Evolutionary conservation across 768 basidiomycete species (phyloP).

Genomic region (Tulasnella sp.): DNA sequence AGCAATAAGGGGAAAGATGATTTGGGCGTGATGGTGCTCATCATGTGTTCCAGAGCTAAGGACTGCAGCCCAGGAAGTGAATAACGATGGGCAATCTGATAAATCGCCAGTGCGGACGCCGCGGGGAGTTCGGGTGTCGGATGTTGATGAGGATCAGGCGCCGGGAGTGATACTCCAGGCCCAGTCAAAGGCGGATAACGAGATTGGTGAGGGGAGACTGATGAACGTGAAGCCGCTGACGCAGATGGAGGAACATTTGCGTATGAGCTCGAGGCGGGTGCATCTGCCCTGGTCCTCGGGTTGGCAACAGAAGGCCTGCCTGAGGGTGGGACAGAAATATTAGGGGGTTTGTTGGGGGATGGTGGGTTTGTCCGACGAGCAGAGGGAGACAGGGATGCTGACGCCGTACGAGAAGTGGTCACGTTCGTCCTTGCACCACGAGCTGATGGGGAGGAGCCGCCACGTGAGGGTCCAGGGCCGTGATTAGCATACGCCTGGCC

Average conservation of each 20-base stretch:
- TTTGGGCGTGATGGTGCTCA: constrained; percentile 52
- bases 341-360: not conserved
- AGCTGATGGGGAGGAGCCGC: not conserved
- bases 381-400: not conserved
- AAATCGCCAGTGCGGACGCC: constrained; percentile 62
- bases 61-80: constrained; percentile 49
- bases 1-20: constrained; percentile 56
- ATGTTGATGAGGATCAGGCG: constrained; percentile 57
- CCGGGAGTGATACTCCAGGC: constrained; percentile 21
- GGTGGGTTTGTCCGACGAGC: not conserved
- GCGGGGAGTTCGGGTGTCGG: constrained; percentile 49
- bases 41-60: constrained; percentile 60
- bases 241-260: not conserved
- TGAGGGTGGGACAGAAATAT: too few species aligned
- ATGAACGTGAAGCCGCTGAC: not conserved
- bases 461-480: constrained; percentile 3
- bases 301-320: too few species aligned
- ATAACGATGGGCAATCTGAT: constrained; percentile 68
- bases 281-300: too few species aligned
- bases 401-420: not conserved
- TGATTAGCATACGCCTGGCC: not conserved
- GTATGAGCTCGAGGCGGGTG: not conserved
- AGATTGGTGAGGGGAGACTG: constrained; percentile 29
- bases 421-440: not conserved
- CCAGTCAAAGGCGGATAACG: constrained; percentile 33